A percentile compares a stretch with the other conserved stretches of the same genome.
These are phyloP conservation scores for Eucalyptus curtisii DNA, from an alignment of 345 rosid genomes.

Conservation along the genomic window DNA sequence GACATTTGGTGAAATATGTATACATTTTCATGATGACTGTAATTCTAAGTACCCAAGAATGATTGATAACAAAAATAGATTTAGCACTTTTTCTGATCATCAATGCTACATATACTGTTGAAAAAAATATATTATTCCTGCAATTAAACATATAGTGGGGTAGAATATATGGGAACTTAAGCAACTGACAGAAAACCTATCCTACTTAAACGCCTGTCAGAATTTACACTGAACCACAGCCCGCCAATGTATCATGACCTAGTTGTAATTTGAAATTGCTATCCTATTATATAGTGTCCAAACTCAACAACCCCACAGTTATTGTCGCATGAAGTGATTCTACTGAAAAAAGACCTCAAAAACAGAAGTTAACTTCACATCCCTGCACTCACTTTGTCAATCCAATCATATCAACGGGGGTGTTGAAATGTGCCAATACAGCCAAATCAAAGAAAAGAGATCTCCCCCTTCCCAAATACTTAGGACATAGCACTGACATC, in stretches of 20 bases:
- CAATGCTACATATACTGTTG: background rate
- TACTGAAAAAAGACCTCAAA: background rate
- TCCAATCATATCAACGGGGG: background rate
- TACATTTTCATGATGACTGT: background rate
- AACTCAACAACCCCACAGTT: background rate
- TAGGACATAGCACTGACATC: background rate
- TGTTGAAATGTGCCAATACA: background rate
- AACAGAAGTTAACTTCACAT: background rate
- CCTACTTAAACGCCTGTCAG: background rate
- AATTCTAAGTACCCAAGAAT: background rate
- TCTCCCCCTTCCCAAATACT: background rate
- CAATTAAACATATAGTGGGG: background rate
- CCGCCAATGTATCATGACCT: background rate
- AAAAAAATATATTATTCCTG: background rate
- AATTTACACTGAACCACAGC: background rate
- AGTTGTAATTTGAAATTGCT: background rate
- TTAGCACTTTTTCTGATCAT: background rate
- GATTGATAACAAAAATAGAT: background rate
- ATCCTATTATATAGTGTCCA: background rate
- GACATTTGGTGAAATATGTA: background rate
- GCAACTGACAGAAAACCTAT: background rate
- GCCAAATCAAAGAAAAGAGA: background rate
- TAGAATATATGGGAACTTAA: background rate
- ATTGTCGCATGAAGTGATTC: background rate
- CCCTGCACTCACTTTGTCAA: background rate